Percentiles rank a stretch among this genome's conserved stretches.
Evolutionary conservation across 1,284 basidiomycete genomes (phyloP).

Genomic region (Meripilus lineatus): DNA sequence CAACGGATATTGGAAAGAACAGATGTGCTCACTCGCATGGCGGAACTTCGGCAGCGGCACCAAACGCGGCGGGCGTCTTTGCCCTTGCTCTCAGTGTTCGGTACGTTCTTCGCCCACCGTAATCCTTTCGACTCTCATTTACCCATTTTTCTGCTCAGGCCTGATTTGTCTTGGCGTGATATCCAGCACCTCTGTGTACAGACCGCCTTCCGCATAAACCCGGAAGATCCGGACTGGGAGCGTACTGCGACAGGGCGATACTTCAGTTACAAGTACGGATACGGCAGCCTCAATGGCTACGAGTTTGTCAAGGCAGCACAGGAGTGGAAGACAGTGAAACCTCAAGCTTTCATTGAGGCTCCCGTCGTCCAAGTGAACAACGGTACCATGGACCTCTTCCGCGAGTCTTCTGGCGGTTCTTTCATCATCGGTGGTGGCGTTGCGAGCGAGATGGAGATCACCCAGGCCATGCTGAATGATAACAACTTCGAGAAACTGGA

Average conservation of each 20-base stretch:
- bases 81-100: constrained; percentile 83
- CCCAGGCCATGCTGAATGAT: constrained; percentile 61
- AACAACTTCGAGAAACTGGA: constrained; percentile 88
- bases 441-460: constrained; percentile 64
- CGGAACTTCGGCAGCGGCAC: constrained; percentile 97
- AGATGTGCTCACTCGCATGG: constrained; percentile 85
- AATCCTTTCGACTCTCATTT: constrained; percentile 1
- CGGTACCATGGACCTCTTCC: constrained; percentile 54
- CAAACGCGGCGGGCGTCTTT: constrained; percentile 90
- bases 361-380: constrained; percentile 64
- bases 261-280: constrained; percentile 98
- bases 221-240: constrained; percentile 95
- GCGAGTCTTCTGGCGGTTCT: constrained; percentile 61
- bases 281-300: constrained; percentile 85
- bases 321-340: constrained; percentile 86
- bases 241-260: constrained; percentile 70
- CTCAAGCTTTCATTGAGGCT: constrained; percentile 87
- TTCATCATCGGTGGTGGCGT: constrained; percentile 69
- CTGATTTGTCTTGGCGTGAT: constrained; percentile 96
- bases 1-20: constrained; percentile 88
- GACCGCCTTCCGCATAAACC: constrained; percentile 79
- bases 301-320: constrained; percentile 80
- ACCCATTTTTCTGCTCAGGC: constrained; percentile 39
- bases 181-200: constrained; percentile 88
- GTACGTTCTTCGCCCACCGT: constrained; percentile 40